Base-by-base conservation (phyloP, 176 grass and related monocot species). In the Themeda triandra region DNA sequence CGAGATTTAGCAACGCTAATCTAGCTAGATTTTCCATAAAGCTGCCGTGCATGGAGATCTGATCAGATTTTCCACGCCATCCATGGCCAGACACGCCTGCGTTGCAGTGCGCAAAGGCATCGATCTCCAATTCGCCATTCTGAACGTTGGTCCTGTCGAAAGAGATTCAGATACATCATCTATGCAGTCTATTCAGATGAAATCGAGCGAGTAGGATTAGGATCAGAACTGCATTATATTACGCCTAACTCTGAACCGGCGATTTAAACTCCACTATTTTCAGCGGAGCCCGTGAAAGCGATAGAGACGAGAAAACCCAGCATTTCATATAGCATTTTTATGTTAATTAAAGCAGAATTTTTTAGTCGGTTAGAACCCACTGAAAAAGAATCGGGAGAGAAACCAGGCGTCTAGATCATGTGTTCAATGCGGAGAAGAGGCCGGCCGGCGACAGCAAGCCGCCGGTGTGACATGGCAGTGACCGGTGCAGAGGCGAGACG, bases 341-440 rank as follows among this genome's bases (percentile, higher is more conserved):
- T 58, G 23, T 15, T 2, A 45, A 46, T n/a, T n/a, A 46, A 45
- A 45, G 0, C 23, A 27, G 5, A 10, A 13, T 51, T 11, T 66
- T 51, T 67, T 53, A 8, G 17, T n/a, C 14, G 42, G 71, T 10
- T 4, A 63, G 49, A 14, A 63, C 46, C 6, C 23, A 48, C 4
- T 51, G 58, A 15, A 63, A 29, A 29, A 13, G 60, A 63, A 63
- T 0, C 1, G 13, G 13, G 27, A 44, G 65, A 76, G 8, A 21
- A 10, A 67, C 30, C 45, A 37, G 54, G 69, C 65, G 70, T 89
- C 83, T 56, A 14, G 7, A 78, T 89, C 78, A 45, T 82, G 88
- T 78, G 79, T 82, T 82, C 1, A 45, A 45, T 45, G 42, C 42
- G 42, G 42, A 45, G 42, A 45, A 45, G 42, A 45, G 13, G 11